A percentile compares a stretch with the other conserved stretches of the same genome.
Evolutionary conservation across 768 basidiomycete genomes (phyloP).

Genomic region (Leucogyrophana mollusca): DNA sequence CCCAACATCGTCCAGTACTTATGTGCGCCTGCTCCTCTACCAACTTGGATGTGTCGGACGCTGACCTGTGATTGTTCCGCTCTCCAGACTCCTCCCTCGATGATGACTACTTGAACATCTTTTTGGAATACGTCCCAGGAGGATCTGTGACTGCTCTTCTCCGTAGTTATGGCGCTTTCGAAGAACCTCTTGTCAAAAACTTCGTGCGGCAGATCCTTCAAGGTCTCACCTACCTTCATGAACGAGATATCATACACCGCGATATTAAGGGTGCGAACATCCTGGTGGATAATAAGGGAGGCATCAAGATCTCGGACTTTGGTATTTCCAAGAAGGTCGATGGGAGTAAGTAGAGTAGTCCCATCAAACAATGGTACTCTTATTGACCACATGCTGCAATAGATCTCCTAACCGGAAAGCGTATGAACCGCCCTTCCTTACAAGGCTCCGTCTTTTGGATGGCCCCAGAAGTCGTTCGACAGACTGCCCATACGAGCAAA

Average conservation of each 20-base stretch:
- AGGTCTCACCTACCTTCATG: slow-evolving; percentile 88
- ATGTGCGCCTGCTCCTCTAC: too few relatives aligned
- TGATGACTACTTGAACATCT: slow-evolving; percentile 89
- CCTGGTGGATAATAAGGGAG: slow-evolving; percentile 96
- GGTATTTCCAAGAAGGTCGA: slow-evolving; percentile 98
- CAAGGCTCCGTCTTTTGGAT: slow-evolving; percentile 99
- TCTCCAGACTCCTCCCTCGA: slow-evolving; percentile 87
- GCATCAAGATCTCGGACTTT: slow-evolving; percentile 96
- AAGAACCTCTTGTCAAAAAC: slow-evolving; percentile 87
- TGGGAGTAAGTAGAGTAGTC: slow-evolving; percentile 87
- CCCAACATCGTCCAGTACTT: slow-evolving; percentile 98
- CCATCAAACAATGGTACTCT: background rate
- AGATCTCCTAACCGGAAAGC: slow-evolving; percentile 56
- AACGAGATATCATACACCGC: slow-evolving; percentile 92
- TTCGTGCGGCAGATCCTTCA: slow-evolving; percentile 91
- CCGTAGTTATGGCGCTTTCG: slow-evolving; percentile 91
- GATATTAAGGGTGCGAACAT: slow-evolving; percentile 99
- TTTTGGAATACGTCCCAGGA: slow-evolving; percentile 95
- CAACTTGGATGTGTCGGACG: too few relatives aligned
- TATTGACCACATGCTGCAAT: slow-evolving; percentile 25
- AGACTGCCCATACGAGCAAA: slow-evolving; percentile 86
- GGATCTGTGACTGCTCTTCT: slow-evolving; percentile 90
- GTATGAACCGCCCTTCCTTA: slow-evolving; percentile 84
- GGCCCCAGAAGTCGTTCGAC: slow-evolving; percentile 98
- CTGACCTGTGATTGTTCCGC: background rate